phyloP scores from a whole-genome alignment of 768 basidiomycete species.

The Tricholoma terreum region DNA sequence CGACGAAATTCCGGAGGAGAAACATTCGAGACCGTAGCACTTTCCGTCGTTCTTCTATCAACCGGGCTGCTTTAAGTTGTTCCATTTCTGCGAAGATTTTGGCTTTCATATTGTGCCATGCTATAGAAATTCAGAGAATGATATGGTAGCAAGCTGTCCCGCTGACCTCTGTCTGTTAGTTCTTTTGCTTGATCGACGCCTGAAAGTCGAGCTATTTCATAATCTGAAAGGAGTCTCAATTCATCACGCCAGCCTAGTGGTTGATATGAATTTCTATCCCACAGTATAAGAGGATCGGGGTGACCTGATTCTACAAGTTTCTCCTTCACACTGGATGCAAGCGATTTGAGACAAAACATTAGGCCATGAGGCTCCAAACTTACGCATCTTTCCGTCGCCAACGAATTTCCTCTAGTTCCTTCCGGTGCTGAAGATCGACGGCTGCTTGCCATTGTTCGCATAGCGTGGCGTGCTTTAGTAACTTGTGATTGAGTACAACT shows the following conservation, averaged over 20 bases:
- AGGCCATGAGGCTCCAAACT: background rate
- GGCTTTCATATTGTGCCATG: constrained; percentile 22
- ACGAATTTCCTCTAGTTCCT: constrained; percentile 9
- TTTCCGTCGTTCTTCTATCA: constrained; percentile 3
- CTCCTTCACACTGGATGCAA: constrained; percentile 9
- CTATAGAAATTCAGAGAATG: constrained; percentile 5
- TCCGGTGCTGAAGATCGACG: constrained; percentile 4
- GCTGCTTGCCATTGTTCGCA: background rate
- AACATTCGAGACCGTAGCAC: too few species aligned
- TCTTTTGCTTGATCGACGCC: constrained; percentile 12
- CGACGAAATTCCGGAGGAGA: too few species aligned
- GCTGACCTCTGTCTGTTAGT: constrained; percentile 23
- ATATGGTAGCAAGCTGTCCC: background rate
- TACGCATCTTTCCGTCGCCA: constrained; percentile 12
- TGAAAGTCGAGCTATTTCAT: constrained; percentile 9
- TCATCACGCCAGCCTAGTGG: background rate
- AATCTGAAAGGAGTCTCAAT: background rate
- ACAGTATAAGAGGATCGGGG: background rate
- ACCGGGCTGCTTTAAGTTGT: constrained; percentile 9
- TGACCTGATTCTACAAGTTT: constrained; percentile 13
- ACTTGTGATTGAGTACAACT: background rate
- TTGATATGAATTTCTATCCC: background rate
- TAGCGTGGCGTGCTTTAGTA: background rate
- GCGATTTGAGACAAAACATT: too few species aligned
- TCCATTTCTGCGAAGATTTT: constrained; percentile 15